Base-by-base conservation (phyloP, 2,329 filamentous ascomycete genomes). In the Trichoderma asperellum region DNA sequence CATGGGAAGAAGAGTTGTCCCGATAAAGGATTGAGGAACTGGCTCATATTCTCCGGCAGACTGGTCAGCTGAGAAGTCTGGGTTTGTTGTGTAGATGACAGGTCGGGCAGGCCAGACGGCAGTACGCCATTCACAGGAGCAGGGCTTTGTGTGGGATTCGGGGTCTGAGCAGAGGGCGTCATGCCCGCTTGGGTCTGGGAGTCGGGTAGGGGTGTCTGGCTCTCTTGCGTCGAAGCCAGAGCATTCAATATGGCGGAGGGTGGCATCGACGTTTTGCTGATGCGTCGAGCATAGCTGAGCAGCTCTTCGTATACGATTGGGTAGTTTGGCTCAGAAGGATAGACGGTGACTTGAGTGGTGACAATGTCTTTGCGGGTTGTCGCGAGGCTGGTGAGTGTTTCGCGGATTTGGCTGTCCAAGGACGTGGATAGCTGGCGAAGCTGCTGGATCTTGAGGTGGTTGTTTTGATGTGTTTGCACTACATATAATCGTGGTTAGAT, bases 211-310 rank as follows among this genome's bases (percentile, higher is more conserved):
- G 79, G 78, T 0, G 78, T 80, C 59, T 79, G 78, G 5, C 60
- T 71, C 16, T 75, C 77, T 1, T 77, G 75, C 4, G 75, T 71
- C 1, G 77, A 70, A 24, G 77, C 74, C 24, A 80, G 68, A 27
- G 79, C 77, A 71, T 84, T 83, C 14, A 83, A 78, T 60, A 83
- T 82, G 58, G 82, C 81, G 0, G 87, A 87, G 0, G 90, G 90
- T 0, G 93, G 92, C 14, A 93, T 85, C 0, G 93, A 95, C 72
- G 90, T 93, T 77, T 90, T 91, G 78, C 90, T 91, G 76, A 96
- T 96, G 72, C 90, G 89, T 55, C 91, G 90, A 27, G 92, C 93
- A 77, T 93, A 96, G 71, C 84, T 86, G 27, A 96, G 88, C 0
- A 96, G 87, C 73, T 94, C 90, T 56, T 89, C 85, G 76, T 93